phyloP scores from a whole-genome alignment of 768 basidiomycete genomes.

The Phaeotremella skinneri region DNA sequence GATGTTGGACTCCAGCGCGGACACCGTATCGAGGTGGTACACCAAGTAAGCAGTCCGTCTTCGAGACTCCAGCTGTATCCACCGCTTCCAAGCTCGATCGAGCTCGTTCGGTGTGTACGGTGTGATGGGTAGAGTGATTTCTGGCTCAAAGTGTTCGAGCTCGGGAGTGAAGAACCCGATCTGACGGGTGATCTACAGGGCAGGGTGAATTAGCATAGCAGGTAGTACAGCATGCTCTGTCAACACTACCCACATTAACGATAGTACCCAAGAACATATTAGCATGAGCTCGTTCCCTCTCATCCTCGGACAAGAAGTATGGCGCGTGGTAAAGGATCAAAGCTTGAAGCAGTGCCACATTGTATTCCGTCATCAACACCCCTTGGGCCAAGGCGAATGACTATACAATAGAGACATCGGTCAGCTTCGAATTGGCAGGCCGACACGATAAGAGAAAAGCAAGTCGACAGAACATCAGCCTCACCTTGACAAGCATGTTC shows the following conservation, averaged over 20 bases:
- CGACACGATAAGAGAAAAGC: background rate
- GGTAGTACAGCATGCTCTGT: no score
- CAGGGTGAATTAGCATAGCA: background rate
- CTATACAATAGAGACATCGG: constrained; percentile 17
- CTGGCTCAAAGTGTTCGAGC: constrained; percentile 42
- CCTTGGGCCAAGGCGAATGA: constrained; percentile 50
- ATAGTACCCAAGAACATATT: constrained; percentile 49
- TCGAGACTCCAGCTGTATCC: constrained; percentile 52
- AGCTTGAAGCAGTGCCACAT: constrained; percentile 43
- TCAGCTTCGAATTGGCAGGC: background rate
- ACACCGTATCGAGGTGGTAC: constrained; percentile 53
- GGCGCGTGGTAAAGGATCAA: constrained; percentile 48
- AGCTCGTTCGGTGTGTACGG: constrained; percentile 42
- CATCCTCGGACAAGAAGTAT: constrained; percentile 39
- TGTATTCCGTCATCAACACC: constrained; percentile 50
- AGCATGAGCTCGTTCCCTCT: constrained; percentile 40
- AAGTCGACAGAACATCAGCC: constrained; percentile 4
- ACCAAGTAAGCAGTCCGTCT: constrained; percentile 51
- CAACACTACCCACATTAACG: constrained; percentile 37
- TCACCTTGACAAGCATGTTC: constrained; percentile 51
- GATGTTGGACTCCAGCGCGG: constrained; percentile 50
- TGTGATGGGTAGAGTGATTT: constrained; percentile 24
- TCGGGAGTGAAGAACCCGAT: constrained; percentile 49
- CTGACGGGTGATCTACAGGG: constrained; percentile 48
- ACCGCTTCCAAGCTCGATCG: constrained; percentile 50